phyloP scores from a whole-genome alignment of 208 protist genomes.

The Leishmania tarentolae region DNA sequence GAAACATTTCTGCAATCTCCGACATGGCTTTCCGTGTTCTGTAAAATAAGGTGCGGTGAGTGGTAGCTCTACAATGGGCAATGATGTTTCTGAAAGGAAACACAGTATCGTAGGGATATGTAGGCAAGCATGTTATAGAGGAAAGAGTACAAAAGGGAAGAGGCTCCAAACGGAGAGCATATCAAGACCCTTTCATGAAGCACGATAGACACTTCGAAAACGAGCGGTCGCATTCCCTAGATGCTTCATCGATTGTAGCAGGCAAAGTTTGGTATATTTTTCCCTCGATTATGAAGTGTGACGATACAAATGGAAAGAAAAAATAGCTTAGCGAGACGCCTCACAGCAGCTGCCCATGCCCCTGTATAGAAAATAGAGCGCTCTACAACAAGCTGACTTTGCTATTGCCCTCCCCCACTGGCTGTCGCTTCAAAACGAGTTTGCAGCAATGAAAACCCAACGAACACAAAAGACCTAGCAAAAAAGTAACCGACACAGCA shows the following conservation, averaged over 20 bases:
- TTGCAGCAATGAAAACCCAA: background rate
- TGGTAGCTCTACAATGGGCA: background rate
- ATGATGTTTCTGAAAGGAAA: background rate
- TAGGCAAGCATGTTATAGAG: background rate
- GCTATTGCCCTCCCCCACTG: background rate
- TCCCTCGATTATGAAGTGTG: too few relatives aligned
- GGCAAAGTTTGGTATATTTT: background rate
- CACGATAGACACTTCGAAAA: background rate
- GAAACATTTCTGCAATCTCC: slow-evolving; percentile 95
- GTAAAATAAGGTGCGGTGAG: background rate
- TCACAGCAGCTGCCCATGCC: background rate
- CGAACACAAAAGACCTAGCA: background rate
- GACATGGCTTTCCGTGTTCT: slow-evolving; percentile 57
- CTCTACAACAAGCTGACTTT: background rate
- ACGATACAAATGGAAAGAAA: background rate
- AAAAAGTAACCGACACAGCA: slow-evolving; percentile 10
- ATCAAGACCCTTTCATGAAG: background rate
- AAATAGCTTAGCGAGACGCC: too few relatives aligned
- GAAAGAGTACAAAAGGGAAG: background rate
- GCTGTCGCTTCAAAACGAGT: background rate
- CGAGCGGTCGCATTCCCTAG: background rate
- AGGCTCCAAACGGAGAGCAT: background rate
- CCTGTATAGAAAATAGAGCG: background rate
- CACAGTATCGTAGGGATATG: background rate
- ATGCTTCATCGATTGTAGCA: background rate